These are phyloP conservation scores for Puya raimondii DNA, from an alignment of 176 grass and related monocot genomes.

Conservation along the genomic window DNA sequence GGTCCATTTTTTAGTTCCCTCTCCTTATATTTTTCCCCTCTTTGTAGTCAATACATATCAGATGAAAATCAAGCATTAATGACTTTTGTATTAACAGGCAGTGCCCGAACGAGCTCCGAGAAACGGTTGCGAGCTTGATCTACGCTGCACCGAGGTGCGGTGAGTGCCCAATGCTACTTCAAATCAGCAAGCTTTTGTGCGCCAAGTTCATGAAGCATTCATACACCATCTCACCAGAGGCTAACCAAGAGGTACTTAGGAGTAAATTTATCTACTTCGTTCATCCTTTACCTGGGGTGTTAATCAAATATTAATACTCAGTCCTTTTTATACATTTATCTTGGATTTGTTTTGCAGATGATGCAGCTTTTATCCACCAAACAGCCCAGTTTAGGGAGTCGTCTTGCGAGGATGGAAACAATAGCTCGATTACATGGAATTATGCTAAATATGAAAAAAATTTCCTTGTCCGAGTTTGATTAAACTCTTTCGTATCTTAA, in stretches of 20 bases:
- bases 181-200: neutral
- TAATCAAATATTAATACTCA: too few relatives aligned
- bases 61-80: too few relatives aligned
- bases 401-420: neutral
- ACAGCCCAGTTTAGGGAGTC: neutral
- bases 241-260: neutral
- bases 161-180: neutral
- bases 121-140: neutral
- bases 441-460: neutral
- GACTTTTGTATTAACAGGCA: neutral
- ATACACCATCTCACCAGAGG: neutral
- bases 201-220: conserved; percentile 5
- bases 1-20: neutral
- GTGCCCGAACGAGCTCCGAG: neutral
- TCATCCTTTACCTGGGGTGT: neutral
- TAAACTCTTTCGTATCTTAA: neutral
- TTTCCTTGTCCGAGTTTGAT: conserved; percentile 6
- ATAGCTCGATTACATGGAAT: neutral
- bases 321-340: neutral
- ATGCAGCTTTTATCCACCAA: neutral
- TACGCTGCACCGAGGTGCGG: conserved; percentile 5
- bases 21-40: too few relatives aligned
- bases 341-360: neutral
- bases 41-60: neutral
- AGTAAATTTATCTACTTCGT: too few relatives aligned